Conservation (phyloP, 1,139 yeast genomes). For the Magnusiomyces paraingens region DNA sequence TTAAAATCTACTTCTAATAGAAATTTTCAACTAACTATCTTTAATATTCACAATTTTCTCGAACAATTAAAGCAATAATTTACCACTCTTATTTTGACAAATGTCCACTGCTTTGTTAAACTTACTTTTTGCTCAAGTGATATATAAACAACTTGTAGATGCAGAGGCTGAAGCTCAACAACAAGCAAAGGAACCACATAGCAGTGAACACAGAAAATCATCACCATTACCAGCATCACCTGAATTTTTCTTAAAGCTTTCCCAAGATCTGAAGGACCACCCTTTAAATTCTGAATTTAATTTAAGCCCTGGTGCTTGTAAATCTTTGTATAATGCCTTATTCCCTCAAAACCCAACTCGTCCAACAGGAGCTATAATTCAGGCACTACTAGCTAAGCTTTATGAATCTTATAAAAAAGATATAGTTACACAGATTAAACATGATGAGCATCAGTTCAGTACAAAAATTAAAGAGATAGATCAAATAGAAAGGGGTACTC, state of each 20-base stretch:
- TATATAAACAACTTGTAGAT: constrained; percentile 28
- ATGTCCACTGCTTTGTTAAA: constrained; percentile 30
- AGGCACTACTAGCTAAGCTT: constrained; percentile 26
- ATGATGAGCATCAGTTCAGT: constrained; percentile 32
- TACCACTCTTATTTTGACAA: no score
- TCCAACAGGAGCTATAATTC: constrained; percentile 26
- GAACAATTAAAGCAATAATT: no score
- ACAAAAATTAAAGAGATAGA: constrained; percentile 31
- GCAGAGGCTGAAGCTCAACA: constrained; percentile 17
- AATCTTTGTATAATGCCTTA: constrained; percentile 25
- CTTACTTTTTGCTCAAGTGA: constrained; percentile 30
- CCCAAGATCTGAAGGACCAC: constrained; percentile 25
- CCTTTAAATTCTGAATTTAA: constrained; percentile 27
- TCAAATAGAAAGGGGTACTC: constrained; percentile 33
- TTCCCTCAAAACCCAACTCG: constrained; percentile 23
- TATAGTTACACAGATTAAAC: constrained; percentile 26
- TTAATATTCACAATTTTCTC: no score
- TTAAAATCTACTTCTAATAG: no score
- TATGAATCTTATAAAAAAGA: constrained; percentile 29
- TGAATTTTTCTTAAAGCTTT: constrained; percentile 21
- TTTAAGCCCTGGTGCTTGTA: constrained; percentile 27
- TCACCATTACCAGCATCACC: constrained; percentile 12
- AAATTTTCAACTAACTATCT: no score
- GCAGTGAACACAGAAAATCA: not conserved
- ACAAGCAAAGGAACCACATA: not conserved